phyloP scores from a whole-genome alignment of 805 yeast species.

The Starmera dryadoides region DNA sequence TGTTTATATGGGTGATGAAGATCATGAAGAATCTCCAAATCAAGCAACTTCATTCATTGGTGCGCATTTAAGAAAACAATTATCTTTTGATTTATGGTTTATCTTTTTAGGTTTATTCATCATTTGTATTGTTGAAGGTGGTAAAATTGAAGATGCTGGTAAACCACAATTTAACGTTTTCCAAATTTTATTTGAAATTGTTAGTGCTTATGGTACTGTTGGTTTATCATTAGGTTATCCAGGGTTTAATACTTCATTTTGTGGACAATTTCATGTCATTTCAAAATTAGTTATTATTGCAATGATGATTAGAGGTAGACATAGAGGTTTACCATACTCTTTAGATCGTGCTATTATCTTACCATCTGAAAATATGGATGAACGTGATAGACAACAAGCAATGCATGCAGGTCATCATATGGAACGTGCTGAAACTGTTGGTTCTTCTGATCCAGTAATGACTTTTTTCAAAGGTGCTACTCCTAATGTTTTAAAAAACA shows the following conservation, averaged over 20 bases:
- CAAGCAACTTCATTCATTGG: conserved; percentile 64
- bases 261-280: conserved; percentile 60
- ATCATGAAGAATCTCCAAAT: conserved; percentile 24
- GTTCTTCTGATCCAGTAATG: conserved; percentile 18
- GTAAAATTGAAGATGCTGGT: conserved; percentile 39
- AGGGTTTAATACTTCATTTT: conserved; percentile 55
- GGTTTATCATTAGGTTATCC: conserved; percentile 89
- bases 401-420: conserved; percentile 14
- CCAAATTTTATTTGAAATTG: conserved; percentile 74
- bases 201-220: conserved; percentile 95
- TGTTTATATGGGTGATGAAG: conserved; percentile 44
- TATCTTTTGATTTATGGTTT: conserved; percentile 94
- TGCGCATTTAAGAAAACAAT: conserved; percentile 82
- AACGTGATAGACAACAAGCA: conserved; percentile 43
- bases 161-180: conserved; percentile 57
- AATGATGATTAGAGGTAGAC: conserved; percentile 91
- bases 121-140: conserved; percentile 81
- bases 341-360: conserved; percentile 91
- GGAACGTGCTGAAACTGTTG: conserved; percentile 15
- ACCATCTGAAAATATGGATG: conserved; percentile 59
- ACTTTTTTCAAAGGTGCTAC: conserved; percentile 22
- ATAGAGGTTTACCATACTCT: conserved; percentile 91
- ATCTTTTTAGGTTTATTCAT: conserved; percentile 79
- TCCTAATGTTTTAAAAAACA: conserved; percentile 17
- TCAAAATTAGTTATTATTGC: conserved; percentile 83